Evolutionary conservation across 495 filamentous ascomycete genomes (phyloP), one percentile per base, ranked within the genome.

Genomic region (Tuber borchii): DNA sequence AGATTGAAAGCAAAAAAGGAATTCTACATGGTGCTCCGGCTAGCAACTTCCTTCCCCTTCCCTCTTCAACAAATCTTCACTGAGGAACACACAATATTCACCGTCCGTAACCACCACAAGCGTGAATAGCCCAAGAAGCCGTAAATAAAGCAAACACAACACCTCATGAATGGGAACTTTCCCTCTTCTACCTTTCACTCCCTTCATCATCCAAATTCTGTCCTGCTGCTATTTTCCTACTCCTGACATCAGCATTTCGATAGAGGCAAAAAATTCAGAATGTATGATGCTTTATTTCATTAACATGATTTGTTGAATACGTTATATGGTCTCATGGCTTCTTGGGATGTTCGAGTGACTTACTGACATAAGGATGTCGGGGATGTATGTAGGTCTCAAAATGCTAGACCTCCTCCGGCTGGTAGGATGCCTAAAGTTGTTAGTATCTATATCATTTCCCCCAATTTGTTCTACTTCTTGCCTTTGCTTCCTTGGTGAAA

Each of bases 341-440:
- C 56, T 31, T 65, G 56, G 56, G 56, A 65, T 65, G 12, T 31
- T 65, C 14, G 26, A 65, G 26, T 65, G 56, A 34, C 56, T 34
- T 65, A 3, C 56, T 65, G 26, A 65, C 56, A 65, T 16, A n/a
- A 6, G n/a, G 56, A 16, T 61, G 17, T 65, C 26, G 14, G 56
- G 56, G 5, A 4, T 34, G 56, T 34, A 34, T 65, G 31, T 31
- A 65, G 56, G 56, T 34, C 56, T 65, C 56, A 65, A 65, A 65
- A 34, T 34, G 14, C 14, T 65, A 65, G 56, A 65, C 14, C 56
- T 34, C 56, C 56, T 34, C 12, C 56, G 4, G 26, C 56, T 34
- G 16, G 26, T 34, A 65, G 56, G 26, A 83, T 83, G 81, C 81
- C 81, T 39, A 83, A 83, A 83, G 81, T 83, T 56, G 81, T 83